Evolutionary conservation across 2,329 filamentous ascomycete genomes (phyloP), one percentile per base, ranked within the genome.

Genomic region (Hyphodiscus sp.): DNA sequence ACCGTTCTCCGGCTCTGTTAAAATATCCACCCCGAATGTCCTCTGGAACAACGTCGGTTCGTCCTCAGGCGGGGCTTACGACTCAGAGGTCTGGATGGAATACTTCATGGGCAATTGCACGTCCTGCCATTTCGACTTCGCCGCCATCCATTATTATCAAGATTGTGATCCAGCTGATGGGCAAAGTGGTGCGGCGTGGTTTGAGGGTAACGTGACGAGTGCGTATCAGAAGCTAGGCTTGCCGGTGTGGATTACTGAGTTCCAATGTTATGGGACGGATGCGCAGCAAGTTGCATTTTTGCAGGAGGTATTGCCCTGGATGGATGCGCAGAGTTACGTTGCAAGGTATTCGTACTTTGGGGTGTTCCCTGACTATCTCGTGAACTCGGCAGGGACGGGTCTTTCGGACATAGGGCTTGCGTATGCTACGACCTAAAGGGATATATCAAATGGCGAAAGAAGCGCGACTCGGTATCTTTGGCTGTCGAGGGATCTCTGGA

Each of bases 121-220:
- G 19, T 65, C 58, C 41, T 74, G 72, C 66, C 63, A 64, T 33
- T 70, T 76, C 47, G 72, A 75, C 61, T 74, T 71, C 56, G 58
- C 74, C 50, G 67, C 70, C 55, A 67, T 75, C 33, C 74, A 76
- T 61, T 76, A 72, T 69, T 76, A 77, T 53, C 64, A 67, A 42
- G 70, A 71, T 45, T 59, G 62, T 44, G 61, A 62, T 43, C 63
- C 61, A 26, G 42, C 49, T 3, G 65, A 69, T 51, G 56, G 58
- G 1, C 41, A 53, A 16, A 65, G 66, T 38, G 52, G 63, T 18
- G 58, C 65, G 6, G 60, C 62, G 10, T 73, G 73, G 66, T 73
- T 76, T 65, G 69, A 74, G 65, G 51, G 62, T 48, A 71, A 74
- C 61, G 64, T 75, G 20, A 57, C 67, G 33, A 61, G 68, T 20